These are phyloP conservation scores for Triglochin maritima DNA, from an alignment of 106 monocot genomes.

Conservation along the genomic window DNA sequence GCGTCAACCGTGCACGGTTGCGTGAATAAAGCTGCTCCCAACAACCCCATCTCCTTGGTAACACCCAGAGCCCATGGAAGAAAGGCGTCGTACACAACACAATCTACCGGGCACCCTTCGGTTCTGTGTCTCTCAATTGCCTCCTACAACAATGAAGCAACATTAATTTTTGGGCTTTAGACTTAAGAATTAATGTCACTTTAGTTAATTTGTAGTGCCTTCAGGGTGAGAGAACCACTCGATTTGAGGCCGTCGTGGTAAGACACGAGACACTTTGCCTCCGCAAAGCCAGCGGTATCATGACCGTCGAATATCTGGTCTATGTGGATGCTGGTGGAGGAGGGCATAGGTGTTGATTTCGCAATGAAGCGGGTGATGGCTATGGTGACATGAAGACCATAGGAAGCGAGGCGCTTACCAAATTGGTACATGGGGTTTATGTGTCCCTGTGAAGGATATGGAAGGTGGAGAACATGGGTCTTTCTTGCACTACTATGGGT, in stretches of 20 bases:
- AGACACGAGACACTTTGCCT: not conserved
- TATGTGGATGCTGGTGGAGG: not conserved
- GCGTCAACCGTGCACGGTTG: constrained; percentile 7
- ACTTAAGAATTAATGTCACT: too few species aligned
- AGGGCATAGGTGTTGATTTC: not conserved
- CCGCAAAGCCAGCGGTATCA: constrained; percentile 6
- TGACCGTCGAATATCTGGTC: constrained; percentile 14
- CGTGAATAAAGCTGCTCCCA: constrained; percentile 9
- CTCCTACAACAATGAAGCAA: too few species aligned
- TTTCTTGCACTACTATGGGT: not conserved
- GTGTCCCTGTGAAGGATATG: constrained; percentile 18
- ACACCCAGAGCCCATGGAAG: constrained; percentile 12
- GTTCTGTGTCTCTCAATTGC: not conserved
- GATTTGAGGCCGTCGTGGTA: not conserved
- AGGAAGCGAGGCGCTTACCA: constrained; percentile 10
- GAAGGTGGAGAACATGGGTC: constrained; percentile 5
- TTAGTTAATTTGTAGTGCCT: too few species aligned
- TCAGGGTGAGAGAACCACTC: not conserved
- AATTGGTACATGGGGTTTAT: constrained; percentile 22
- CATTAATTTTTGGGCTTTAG: too few species aligned
- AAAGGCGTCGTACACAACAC: constrained; percentile 11
- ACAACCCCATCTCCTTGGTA: constrained; percentile 2
- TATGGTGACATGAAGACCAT: constrained; percentile 1
- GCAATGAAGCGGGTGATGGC: constrained; percentile 2
- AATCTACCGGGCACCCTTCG: not conserved